Conservation (phyloP, 2,329 filamentous ascomycete species). For the Verticillium nonalfalfae region DNA sequence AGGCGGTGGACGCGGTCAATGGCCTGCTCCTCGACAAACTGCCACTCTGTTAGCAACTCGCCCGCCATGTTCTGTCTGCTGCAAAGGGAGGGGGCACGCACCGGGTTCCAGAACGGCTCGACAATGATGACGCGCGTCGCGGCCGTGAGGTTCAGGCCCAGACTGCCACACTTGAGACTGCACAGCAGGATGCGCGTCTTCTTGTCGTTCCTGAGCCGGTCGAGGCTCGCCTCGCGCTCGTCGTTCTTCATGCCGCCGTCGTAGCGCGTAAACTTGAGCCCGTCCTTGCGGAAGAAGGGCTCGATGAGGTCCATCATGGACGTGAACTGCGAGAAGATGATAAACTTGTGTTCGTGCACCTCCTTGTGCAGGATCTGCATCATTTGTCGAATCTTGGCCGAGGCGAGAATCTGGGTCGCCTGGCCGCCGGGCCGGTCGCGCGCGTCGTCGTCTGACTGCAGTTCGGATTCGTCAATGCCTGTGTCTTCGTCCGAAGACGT, state of each 20-base stretch:
- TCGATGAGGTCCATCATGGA: conserved; percentile 96
- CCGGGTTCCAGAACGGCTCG: conserved; percentile 97
- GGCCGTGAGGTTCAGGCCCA: conserved; percentile 91
- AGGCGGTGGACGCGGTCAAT: conserved; percentile 98
- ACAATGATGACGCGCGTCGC: conserved; percentile 90
- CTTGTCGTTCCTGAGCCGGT: conserved; percentile 67
- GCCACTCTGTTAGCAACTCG: neutral
- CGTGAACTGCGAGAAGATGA: conserved; percentile 97
- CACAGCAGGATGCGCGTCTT: conserved; percentile 80
- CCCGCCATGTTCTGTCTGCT: neutral
- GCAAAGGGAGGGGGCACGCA: conserved; percentile 21
- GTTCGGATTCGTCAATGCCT: conserved; percentile 32
- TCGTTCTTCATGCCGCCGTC: conserved; percentile 96
- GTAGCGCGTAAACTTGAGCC: conserved; percentile 79
- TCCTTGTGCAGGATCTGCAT: conserved; percentile 76
- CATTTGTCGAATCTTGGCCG: conserved; percentile 87
- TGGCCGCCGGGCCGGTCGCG: conserved; percentile 25
- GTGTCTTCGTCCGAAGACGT: conserved; percentile 23
- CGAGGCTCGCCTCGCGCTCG: conserved; percentile 77
- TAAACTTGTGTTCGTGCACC: conserved; percentile 82
- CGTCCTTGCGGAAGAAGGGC: conserved; percentile 72
- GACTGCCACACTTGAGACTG: conserved; percentile 85
- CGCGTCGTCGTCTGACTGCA: conserved; percentile 29
- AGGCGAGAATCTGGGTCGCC: conserved; percentile 53
- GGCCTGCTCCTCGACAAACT: conserved; percentile 97